These are phyloP conservation scores for Sporisorium sorghi DNA, from an alignment of 1,284 basidiomycete genomes.

Conservation along the genomic window DNA sequence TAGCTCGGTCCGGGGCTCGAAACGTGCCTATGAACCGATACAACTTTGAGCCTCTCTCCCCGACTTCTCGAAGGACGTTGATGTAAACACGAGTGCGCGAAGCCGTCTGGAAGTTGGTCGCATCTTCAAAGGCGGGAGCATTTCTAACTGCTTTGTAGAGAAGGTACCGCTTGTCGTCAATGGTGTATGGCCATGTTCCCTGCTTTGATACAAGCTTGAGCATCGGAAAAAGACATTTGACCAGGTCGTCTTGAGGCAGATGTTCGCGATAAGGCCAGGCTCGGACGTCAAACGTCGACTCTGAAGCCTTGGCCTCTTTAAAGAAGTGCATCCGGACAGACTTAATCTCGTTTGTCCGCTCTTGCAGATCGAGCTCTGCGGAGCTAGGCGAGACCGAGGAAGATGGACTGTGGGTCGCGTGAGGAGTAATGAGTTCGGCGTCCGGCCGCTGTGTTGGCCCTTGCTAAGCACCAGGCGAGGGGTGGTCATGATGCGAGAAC, in stretches of 20 bases:
- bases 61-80: slow-evolving; percentile 1
- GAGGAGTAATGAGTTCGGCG: not conserved
- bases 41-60: not conserved
- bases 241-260: not conserved
- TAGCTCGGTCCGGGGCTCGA: not conserved
- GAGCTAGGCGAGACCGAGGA: not conserved
- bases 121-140: not conserved
- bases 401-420: not conserved
- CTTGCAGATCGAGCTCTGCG: not conserved
- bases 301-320: not conserved
- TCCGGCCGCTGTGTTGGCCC: not conserved
- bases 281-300: not conserved
- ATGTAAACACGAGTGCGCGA: not conserved
- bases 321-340: not conserved
- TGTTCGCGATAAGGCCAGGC: not conserved
- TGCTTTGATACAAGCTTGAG: not conserved
- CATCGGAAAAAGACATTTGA: not conserved
- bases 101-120: not conserved
- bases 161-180: not conserved
- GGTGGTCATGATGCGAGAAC: not conserved
- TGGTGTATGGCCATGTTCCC: not conserved
- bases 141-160: not conserved
- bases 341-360: not conserved
- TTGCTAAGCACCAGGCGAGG: not conserved
- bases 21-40: slow-evolving; percentile 1